phyloP scores from a whole-genome alignment of 2,329 filamentous ascomycete species.

The Juglanconis juglandina region DNA sequence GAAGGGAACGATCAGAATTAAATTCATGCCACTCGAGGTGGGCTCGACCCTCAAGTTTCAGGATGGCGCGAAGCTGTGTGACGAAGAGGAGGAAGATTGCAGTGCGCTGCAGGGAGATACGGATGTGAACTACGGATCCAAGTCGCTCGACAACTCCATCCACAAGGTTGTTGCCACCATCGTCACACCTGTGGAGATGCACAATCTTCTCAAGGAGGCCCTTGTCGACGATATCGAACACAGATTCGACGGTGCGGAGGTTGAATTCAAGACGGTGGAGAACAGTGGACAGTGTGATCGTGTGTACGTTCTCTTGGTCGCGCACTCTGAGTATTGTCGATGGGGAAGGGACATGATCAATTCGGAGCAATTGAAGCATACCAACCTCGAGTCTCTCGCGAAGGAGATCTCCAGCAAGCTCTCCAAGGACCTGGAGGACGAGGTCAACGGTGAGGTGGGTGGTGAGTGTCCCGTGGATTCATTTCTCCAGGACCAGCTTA shows the following conservation, averaged over 20 bases:
- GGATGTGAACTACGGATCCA: background rate
- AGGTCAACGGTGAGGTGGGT: constrained; percentile 31
- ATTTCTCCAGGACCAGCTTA: constrained; percentile 58
- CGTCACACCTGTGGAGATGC: constrained; percentile 44
- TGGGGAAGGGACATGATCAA: constrained; percentile 48
- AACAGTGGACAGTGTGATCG: constrained; percentile 49
- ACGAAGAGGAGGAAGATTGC: constrained; percentile 17
- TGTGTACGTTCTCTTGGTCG: constrained; percentile 57
- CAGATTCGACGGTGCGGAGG: constrained; percentile 41
- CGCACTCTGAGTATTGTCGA: constrained; percentile 42
- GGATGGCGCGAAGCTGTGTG: constrained; percentile 20
- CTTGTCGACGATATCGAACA: constrained; percentile 38
- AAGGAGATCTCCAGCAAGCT: constrained; percentile 42
- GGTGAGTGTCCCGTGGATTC: constrained; percentile 49
- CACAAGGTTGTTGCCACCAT: constrained; percentile 48
- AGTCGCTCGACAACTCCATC: constrained; percentile 29
- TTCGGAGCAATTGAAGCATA: constrained; percentile 16
- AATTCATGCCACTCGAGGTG: constrained; percentile 36
- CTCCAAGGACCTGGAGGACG: constrained; percentile 42
- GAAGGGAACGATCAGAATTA: constrained; percentile 44
- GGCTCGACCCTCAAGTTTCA: constrained; percentile 34
- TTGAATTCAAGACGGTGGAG: constrained; percentile 45
- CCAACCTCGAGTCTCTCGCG: constrained; percentile 26
- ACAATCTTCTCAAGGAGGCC: constrained; percentile 36
- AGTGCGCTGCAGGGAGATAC: background rate